A percentile compares a stretch with the other conserved stretches of the same genome.
phyloP scores from a whole-genome alignment of 768 basidiomycete genomes.

The Stropharia rugosoannulata region DNA sequence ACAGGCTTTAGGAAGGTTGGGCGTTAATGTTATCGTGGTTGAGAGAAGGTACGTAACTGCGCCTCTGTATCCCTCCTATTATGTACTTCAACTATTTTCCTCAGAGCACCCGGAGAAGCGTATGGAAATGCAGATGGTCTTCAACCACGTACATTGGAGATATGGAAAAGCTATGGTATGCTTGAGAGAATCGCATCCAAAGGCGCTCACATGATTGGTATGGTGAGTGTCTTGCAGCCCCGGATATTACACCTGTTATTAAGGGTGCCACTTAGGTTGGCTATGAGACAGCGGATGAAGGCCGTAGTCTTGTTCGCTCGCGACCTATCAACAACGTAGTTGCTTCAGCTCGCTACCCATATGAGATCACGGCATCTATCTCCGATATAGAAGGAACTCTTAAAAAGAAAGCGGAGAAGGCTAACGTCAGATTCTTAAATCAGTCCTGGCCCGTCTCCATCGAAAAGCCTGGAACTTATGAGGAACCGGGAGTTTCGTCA shows the following conservation, averaged over 20 bases:
- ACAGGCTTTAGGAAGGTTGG: conserved; percentile 48
- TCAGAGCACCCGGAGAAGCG: conserved; percentile 1
- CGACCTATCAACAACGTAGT: conserved; percentile 6
- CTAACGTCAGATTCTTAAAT: conserved; percentile 6
- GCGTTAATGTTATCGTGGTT: conserved; percentile 45
- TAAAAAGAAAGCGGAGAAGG: conserved; percentile 6
- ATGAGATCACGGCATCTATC: conserved; percentile 8
- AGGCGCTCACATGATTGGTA: conserved; percentile 7
- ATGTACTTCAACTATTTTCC: neutral
- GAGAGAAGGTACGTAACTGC: conserved; percentile 23
- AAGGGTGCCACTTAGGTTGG: neutral
- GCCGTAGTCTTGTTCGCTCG: neutral
- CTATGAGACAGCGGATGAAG: neutral
- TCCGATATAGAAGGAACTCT: conserved; percentile 8
- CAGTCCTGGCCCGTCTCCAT: conserved; percentile 9
- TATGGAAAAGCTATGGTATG: conserved; percentile 11
- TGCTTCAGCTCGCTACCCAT: conserved; percentile 8
- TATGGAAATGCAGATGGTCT: conserved; percentile 13
- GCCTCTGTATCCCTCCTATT: neutral
- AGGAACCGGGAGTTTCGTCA: neutral
- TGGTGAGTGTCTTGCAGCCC: neutral
- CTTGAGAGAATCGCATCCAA: conserved; percentile 6
- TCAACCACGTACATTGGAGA: conserved; percentile 8
- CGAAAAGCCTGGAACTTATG: neutral
- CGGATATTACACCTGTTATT: neutral